Base-by-base conservation (phyloP, 331 rosid species). In the Arachis monticola region DNA sequence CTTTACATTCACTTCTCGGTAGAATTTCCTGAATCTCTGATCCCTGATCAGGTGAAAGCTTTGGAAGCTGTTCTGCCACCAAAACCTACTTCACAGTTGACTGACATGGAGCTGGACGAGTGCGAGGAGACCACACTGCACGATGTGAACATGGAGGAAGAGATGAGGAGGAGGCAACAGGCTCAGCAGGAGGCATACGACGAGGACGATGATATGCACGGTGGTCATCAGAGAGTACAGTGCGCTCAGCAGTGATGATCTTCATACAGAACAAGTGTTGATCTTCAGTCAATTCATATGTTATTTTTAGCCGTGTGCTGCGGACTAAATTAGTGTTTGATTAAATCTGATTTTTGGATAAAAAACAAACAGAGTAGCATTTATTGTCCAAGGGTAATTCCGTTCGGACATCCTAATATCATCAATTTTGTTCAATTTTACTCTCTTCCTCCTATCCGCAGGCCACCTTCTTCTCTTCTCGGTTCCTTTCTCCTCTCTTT, bases 71-170 rank as follows among this genome's bases (percentile, higher is more conserved):
- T 82, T 51, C 80, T 93, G 62, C 98, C 96, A 10, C 59, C 92
- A 3, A 85, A 63, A 82, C 76, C 88, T 35, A 27, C 77, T 2
- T 76, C 92, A 6, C 83, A 81, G 68, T 79, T 91, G 41, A 82
- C 88, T 0, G 98, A 91, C 60, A 93, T 93, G 96, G 96, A 87
- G 83, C 55, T 93, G 31, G 98, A 93, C 1, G 98, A 93, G 77
- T 93, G 98, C 8, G 98, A 93, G 82, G 98, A 93, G 83, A 93
- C 97, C 0, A 91, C 97, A 27, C 85, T 91, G 45, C 88, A 91
- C 12, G 93, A 89, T 79, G 98, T 93, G n/a, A 89, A 91, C 79
- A 87, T 93, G 17, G 92, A 89, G 66, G 97, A 93, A 46, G 97
- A 93, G 83, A 32, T 76, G 79, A 83, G 96, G 80, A 80, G 97